Percentiles rank a stretch among this genome's conserved stretches.
Conservation (phyloP, 2,329 filamentous ascomycete genomes). For the Aspergillus ochraceoroseus region DNA sequence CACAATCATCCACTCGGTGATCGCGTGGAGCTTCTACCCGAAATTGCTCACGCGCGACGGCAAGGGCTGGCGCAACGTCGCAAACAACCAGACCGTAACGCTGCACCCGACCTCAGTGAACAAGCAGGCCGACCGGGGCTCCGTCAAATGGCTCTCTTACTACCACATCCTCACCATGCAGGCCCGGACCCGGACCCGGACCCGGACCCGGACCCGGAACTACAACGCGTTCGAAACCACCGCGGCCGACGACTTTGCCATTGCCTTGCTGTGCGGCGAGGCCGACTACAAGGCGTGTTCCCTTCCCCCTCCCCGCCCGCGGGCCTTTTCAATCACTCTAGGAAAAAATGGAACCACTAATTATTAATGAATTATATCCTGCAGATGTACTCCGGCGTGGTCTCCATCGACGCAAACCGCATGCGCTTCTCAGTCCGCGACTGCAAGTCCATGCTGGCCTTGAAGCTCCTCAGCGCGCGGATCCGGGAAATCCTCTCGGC, state of each 20-base stretch:
- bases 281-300: slow-evolving; percentile 70
- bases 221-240: slow-evolving; percentile 90
- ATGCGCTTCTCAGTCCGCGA: slow-evolving; percentile 76
- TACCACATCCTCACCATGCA: too few relatives aligned
- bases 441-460: slow-evolving; percentile 85
- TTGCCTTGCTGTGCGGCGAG: slow-evolving; percentile 81
- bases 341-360: too few relatives aligned
- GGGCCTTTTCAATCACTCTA: too few relatives aligned
- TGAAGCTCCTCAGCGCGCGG: slow-evolving; percentile 71
- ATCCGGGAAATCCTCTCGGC: slow-evolving; percentile 70
- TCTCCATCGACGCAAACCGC: slow-evolving; percentile 81
- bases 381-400: slow-evolving; percentile 78
- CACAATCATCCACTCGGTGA: slow-evolving; percentile 69
- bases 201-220: slow-evolving; percentile 75
- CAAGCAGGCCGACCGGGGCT: slow-evolving; percentile 51
- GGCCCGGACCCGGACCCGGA: slow-evolving; percentile 86
- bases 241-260: slow-evolving; percentile 71
- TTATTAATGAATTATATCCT: not conserved
- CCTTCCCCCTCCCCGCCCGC: not conserved
- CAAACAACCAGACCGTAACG: slow-evolving; percentile 86
- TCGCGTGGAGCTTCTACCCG: slow-evolving; percentile 93
- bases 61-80: slow-evolving; percentile 83
- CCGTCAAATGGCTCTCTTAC: slow-evolving; percentile 81
- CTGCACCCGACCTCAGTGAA: slow-evolving; percentile 88
- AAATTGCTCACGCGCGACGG: slow-evolving; percentile 80